phyloP scores from a whole-genome alignment of 2,329 filamentous ascomycete genomes.

The Ascochyta koolunga region DNA sequence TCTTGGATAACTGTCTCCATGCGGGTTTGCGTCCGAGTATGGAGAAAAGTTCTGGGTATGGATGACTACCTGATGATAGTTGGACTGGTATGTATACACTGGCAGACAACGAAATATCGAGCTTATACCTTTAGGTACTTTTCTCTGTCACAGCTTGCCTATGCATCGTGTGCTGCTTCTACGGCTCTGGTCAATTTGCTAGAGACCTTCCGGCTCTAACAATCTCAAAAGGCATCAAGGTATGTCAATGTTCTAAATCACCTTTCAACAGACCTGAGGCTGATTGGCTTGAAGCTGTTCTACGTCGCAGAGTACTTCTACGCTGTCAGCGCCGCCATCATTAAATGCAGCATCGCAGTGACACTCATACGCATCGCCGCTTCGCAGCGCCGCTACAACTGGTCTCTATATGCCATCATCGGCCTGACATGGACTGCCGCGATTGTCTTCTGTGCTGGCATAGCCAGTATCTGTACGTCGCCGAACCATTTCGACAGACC shows the following conservation, averaged over 20 bases:
- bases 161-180: slow-evolving; percentile 27
- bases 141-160: slow-evolving; percentile 27
- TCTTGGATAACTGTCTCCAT: slow-evolving; percentile 27
- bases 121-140: slow-evolving; percentile 16
- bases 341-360: slow-evolving; percentile 31
- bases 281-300: slow-evolving; percentile 16
- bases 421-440: slow-evolving; percentile 21
- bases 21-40: slow-evolving; percentile 24
- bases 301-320: slow-evolving; percentile 33
- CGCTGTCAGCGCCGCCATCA: slow-evolving; percentile 24
- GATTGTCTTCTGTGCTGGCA: slow-evolving; percentile 26
- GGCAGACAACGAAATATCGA: background rate
- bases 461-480: slow-evolving; percentile 27
- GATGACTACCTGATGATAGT: slow-evolving; percentile 27
- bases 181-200: slow-evolving; percentile 27
- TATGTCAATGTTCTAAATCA: background rate
- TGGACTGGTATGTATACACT: slow-evolving; percentile 21
- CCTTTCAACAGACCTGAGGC: background rate
- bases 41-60: slow-evolving; percentile 22
- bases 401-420: slow-evolving; percentile 20
- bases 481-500: background rate
- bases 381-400: slow-evolving; percentile 17
- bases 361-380: slow-evolving; percentile 26
- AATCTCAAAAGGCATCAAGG: slow-evolving; percentile 23
- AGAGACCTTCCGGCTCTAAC: slow-evolving; percentile 15